These are phyloP conservation scores for Quercus wislizeni DNA, from an alignment of 306 rosid species.

Conservation along the genomic window DNA sequence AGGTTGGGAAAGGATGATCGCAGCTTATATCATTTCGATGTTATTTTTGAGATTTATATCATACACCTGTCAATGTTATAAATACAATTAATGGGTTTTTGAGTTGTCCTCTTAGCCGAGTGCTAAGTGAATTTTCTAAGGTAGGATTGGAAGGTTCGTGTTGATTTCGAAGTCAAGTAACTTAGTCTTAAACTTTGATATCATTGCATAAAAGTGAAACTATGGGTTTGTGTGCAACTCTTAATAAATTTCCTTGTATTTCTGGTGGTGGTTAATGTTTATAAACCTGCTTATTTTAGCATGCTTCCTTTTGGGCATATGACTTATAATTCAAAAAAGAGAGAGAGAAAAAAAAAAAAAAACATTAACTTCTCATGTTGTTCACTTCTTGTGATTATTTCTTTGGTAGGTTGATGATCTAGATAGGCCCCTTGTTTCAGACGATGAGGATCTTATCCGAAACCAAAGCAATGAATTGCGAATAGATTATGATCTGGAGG, in stretches of 20 bases:
- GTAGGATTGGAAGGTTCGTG: background rate
- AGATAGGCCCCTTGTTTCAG: conserved; percentile 77
- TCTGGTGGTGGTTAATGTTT: background rate
- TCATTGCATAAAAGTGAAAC: background rate
- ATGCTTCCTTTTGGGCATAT: background rate
- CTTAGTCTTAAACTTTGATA: background rate
- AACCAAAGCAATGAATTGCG: conserved; percentile 49
- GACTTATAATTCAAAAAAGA: background rate
- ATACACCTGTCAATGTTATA: background rate
- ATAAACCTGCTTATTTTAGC: background rate
- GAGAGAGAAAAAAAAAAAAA: too few species aligned
- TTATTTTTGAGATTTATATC: background rate
- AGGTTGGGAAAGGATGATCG: background rate
- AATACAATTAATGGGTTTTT: background rate
- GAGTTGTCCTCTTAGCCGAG: background rate
- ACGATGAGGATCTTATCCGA: conserved; percentile 29
- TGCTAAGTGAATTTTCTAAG: background rate
- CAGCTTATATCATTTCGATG: background rate
- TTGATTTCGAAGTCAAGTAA: background rate
- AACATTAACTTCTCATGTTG: background rate
- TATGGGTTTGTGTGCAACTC: background rate
- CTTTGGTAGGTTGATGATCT: conserved; percentile 51
- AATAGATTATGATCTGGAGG: conserved; percentile 83
- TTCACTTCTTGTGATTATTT: conserved; percentile 7
- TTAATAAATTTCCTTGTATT: background rate